Evolutionary conservation across 345 rosid species (phyloP).

Genomic region (Nephelium lappaceum): DNA sequence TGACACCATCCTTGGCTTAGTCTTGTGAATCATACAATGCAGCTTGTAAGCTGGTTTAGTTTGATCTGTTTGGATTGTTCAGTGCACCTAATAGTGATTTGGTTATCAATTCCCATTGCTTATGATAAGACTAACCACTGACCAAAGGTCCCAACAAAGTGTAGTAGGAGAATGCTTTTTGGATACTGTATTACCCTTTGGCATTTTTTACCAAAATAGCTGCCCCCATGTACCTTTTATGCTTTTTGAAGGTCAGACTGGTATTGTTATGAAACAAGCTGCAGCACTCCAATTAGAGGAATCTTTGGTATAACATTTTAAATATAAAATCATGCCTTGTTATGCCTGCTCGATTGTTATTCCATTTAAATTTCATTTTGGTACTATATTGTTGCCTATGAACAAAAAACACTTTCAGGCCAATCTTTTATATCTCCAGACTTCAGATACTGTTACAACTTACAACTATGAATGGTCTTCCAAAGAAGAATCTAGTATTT

Average conservation of each 20-base stretch:
- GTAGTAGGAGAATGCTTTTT: no score
- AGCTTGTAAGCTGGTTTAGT: no score
- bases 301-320: not conserved
- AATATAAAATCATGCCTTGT: not conserved
- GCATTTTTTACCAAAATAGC: no score
- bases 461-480: constrained; percentile 4
- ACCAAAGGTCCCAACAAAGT: no score
- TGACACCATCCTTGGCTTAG: no score
- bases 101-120: no score
- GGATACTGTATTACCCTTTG: no score
- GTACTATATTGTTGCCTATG: not conserved
- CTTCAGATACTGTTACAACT: not conserved
- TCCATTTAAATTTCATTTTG: not conserved
- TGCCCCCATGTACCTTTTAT: not conserved
- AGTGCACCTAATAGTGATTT: no score
- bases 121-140: no score
- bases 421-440: not conserved
- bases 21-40: no score
- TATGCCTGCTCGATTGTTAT: no score
- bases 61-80: no score
- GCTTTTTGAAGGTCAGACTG: not conserved
- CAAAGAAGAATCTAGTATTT: not conserved
- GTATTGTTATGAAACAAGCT: not conserved
- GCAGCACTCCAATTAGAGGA: not conserved
- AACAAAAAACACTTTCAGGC: not conserved